Evolutionary conservation across 768 basidiomycete species (phyloP), one percentile per base, ranked within the genome.

Genomic region (Suillus paluster): DNA sequence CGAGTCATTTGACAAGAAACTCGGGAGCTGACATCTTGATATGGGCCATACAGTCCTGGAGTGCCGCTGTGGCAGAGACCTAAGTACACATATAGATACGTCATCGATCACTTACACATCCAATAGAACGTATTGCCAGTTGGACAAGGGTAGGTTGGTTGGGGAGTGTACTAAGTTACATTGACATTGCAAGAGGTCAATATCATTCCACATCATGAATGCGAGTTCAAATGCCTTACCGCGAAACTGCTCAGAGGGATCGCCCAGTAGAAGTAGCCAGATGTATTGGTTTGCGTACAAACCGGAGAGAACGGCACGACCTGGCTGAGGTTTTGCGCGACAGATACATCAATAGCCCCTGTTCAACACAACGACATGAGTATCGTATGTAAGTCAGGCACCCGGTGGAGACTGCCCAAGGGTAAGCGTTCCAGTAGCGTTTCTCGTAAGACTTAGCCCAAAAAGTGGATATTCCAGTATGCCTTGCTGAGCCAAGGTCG

Each of bases 221-320:
- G 53, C 23, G 17, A 10, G 9, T 14, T 7, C 11, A 53, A 30
- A 64, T n/a, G 23, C 64, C 82, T 42, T 65, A 91, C 90, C 46
- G 81, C 76, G 50, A 92, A 79, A 25, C 75, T 75, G 2, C 81
- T 73, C 45, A 93, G 69, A 3, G 84, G 84, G 62, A 92, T 85
- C 0, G 84, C 84, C 92, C 92, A 94, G 62, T 88, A 86, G 49
- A 94, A 76, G 66, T 93, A 93, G 65, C 87, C 88, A 4, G 91
- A 87, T 15, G 79, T 71, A 63, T 85, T 88, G 63, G 76, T 83
- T 65, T 84, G 83, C 5, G 77, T 71, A 7, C 78, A 81, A 60
- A 90, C 77, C 5, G 92, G 92, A 21, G 86, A 79, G 68, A 94
- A 94, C 14, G 91, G 83, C 17, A 87, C 84, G 2, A 94, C 89